phyloP scores from a whole-genome alignment of 768 basidiomycete genomes.

The Porpolomopsis calyptriformis region DNA sequence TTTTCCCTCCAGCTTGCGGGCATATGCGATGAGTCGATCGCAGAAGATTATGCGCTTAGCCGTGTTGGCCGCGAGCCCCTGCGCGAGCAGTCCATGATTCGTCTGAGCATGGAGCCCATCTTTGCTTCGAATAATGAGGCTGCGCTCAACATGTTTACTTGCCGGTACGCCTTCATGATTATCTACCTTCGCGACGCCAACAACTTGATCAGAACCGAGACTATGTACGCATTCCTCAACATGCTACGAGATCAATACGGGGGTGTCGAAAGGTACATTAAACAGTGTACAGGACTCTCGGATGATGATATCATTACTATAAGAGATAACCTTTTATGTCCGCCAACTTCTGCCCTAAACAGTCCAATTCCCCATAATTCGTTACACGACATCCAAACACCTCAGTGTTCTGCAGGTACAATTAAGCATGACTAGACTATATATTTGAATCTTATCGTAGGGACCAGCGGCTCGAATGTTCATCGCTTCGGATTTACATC shows the following conservation, averaged over 20 bases:
- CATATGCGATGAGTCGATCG: slow-evolving; percentile 52
- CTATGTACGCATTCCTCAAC: slow-evolving; percentile 63
- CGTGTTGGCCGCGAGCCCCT: slow-evolving; percentile 73
- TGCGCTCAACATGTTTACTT: slow-evolving; percentile 75
- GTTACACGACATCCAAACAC: neutral
- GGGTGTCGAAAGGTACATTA: slow-evolving; percentile 55
- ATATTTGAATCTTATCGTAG: no score
- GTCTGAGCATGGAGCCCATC: slow-evolving; percentile 58
- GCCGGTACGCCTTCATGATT: slow-evolving; percentile 38
- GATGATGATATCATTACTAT: slow-evolving; percentile 55
- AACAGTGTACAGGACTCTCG: slow-evolving; percentile 42
- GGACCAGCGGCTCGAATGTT: no score
- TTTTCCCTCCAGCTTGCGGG: slow-evolving; percentile 50
- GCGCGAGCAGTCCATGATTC: slow-evolving; percentile 55
- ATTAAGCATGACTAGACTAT: neutral
- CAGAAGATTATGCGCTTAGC: slow-evolving; percentile 68
- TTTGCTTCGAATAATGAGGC: slow-evolving; percentile 67
- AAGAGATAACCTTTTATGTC: slow-evolving; percentile 44
- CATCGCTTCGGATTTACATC: slow-evolving; percentile 5
- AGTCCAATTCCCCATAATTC: neutral
- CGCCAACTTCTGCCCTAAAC: slow-evolving; percentile 12
- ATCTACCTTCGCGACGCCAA: neutral
- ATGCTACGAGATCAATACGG: slow-evolving; percentile 56
- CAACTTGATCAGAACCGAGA: slow-evolving; percentile 41
- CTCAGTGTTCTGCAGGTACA: neutral